A percentile compares a stretch with the other conserved stretches of the same genome.
Conservation (phyloP, 768 basidiomycete genomes). For the Lentinula guzmanii region DNA sequence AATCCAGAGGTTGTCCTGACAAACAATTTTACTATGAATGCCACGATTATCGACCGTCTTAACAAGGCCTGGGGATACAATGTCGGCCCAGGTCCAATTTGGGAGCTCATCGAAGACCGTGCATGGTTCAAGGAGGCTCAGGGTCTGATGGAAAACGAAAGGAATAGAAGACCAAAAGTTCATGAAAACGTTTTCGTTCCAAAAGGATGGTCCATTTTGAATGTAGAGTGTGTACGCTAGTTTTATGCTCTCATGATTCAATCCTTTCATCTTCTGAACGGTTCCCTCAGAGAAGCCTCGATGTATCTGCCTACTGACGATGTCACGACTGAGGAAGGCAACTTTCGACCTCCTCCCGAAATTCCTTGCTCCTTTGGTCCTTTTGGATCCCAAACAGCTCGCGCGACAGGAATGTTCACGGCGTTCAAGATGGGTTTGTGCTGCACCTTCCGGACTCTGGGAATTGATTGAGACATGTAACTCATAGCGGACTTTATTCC, state of each 20-base stretch:
- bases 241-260: background rate
- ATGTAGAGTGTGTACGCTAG: constrained; percentile 36
- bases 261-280: background rate
- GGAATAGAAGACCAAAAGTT: constrained; percentile 53
- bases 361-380: constrained; percentile 66
- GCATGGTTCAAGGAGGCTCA: constrained; percentile 69
- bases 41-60: constrained; percentile 46
- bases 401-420: constrained; percentile 51
- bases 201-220: constrained; percentile 40
- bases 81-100: constrained; percentile 69
- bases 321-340: constrained; percentile 43
- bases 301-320: constrained; percentile 55
- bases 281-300: constrained; percentile 40
- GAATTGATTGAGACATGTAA: background rate
- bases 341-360: constrained; percentile 44
- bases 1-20: constrained; percentile 37
- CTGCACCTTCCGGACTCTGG: background rate
- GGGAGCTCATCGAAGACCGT: constrained; percentile 75
- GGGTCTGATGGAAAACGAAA: constrained; percentile 35
- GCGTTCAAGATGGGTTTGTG: constrained; percentile 51
- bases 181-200: constrained; percentile 37
- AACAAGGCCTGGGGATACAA: constrained; percentile 71
- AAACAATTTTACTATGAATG: constrained; percentile 47
- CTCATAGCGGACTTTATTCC: constrained; percentile 52
- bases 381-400: constrained; percentile 41